Base-by-base conservation (phyloP, 345 rosid species). In the Turritis glabra region DNA sequence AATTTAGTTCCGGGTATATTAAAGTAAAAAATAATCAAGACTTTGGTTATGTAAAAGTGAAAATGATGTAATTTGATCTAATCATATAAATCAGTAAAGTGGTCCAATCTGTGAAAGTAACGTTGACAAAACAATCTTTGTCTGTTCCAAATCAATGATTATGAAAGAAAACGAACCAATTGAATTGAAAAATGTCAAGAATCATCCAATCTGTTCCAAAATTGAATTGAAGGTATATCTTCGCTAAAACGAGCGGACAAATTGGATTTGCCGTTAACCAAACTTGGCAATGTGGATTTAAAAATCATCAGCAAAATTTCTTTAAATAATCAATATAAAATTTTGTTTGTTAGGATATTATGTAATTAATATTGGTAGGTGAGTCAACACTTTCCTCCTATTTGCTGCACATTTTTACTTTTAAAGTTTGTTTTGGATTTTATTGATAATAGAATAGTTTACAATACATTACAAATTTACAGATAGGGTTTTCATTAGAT, bases 301-400 rank as follows among this genome's bases (percentile, higher is more conserved):
- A 44, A 35, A 50, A 26, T 21, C 18, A 35, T 37, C 5, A 19
- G 40, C 55, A 54, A 18, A 32, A n/a, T 32, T 46, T 74, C 22
- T 44, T 44, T 2, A n/a, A 57, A 18, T 47, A 47, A 66, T 50
- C 5, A 14, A 47, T 54, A 64, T 26, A n/a, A 54, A 43, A 47
- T 2, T 26, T 13, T 14, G 51, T 62, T 33, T 63, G 80, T 46
- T 77, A 64, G 13, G 37, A 41, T 47, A 22, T 59, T 53, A 27
- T 77, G 60, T 70, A 55, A 27, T 38, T 47, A 35, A 35, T 56
- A 5, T 46, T 71, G 76, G 72, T 64, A 64, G 72, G 71, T 70
- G 37, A 71, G 80, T 77, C 80, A 71, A 77, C 76, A 47, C 59
- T 19, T 33, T 35, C 27, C 27, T 71, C 71, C 67, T 35, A 77